Conservation (phyloP, 148 eudicot species). For the Cornus controversa region DNA sequence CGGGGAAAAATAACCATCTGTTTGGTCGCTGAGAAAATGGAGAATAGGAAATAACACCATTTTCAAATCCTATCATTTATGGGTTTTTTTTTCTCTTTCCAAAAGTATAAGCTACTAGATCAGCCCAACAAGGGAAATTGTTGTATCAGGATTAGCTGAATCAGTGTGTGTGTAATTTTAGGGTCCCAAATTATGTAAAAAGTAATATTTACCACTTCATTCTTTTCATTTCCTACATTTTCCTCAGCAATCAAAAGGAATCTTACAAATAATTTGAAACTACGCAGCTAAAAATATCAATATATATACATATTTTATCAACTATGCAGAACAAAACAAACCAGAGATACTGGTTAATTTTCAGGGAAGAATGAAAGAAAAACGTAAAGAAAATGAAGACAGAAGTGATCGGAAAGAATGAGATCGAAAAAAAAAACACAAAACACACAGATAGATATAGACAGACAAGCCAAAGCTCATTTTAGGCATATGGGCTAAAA, state of each 20-base stretch:
- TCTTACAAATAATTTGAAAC: background rate
- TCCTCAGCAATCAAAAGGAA: slow-evolving; percentile 2
- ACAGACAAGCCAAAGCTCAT: background rate
- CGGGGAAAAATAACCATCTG: background rate
- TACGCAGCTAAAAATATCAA: background rate
- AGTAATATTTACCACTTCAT: background rate
- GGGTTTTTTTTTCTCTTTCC: too few species aligned
- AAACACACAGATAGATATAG: background rate
- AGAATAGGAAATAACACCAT: background rate
- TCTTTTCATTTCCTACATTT: background rate
- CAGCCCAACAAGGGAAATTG: background rate
- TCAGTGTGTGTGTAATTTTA: background rate
- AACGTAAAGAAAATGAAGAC: too few species aligned
- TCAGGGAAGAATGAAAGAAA: background rate
- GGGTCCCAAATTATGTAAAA: background rate
- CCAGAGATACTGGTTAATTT: background rate
- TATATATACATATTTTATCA: too few species aligned
- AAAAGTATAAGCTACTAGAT: background rate
- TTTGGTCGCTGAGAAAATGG: background rate
- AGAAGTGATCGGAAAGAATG: too few species aligned
- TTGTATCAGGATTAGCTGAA: background rate
- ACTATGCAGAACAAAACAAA: background rate
- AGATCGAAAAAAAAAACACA: background rate
- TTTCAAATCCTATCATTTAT: background rate
- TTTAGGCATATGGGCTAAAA: background rate